Evolutionary conservation across 108 stramenopile species (phyloP), one percentile per base, ranked within the genome.

Genomic region (Fragilariopsis cylindrus): DNA sequence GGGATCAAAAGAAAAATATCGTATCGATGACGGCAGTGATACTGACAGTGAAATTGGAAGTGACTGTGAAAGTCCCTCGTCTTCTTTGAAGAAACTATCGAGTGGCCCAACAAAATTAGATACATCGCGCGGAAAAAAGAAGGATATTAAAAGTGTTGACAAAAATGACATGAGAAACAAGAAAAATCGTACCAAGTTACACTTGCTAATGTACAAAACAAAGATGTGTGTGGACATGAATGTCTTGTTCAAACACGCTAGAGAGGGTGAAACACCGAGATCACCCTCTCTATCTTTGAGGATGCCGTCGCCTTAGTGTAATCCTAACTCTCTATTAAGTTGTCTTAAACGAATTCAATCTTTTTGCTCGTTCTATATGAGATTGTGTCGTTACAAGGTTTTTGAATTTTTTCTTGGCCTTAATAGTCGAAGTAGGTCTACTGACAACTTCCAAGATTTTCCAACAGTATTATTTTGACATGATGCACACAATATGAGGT

Each of bases 181-280:
- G 53, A 44, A 70, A 18, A 69, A 80, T 52, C 79, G 79, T 46
- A 18, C 50, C 7, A 80, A 75, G 65, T 54, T 80, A 21, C 79
- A 80, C 48, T 47, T 54, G 1, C 48, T 80, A 52, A 42, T 80
- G 57, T 80, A 80, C 64, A 62, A 75, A 4, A 42, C 45, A 5
- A 80, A 75, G 73, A 80, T 80, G 79, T 19, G 69, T 42, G 70
- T 80, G 18, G 70, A 71, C n/a, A 80, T 80, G 79, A 62, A 70
- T 12, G 79, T 71, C 9, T 53, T 80, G 60, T 57, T 75, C 55
- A 74, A 70, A 43, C 44, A 69, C 48, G 79, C 75, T 19, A 48
- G 73, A 48, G 30, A 75, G 43, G 79, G 79, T 62, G 78, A 73
- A 47, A 66, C 73, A 46, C 73, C 69, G 18, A 74, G 72, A 42